Conservation (phyloP, 2,329 filamentous ascomycete genomes). For the Echinosphaeria canescens region DNA sequence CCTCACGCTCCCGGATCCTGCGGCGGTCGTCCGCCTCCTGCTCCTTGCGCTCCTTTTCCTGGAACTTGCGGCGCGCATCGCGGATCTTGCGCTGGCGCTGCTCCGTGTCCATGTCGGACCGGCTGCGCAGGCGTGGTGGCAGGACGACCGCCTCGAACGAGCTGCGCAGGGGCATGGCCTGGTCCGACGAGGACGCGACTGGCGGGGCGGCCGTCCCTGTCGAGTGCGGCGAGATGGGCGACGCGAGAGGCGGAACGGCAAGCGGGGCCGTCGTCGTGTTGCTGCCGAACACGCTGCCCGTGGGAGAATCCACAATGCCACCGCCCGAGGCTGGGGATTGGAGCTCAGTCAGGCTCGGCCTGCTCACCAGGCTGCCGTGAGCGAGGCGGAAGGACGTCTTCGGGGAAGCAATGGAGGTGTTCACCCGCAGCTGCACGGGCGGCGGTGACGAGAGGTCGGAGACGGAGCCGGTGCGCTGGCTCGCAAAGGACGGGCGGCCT, state of each 20-base stretch:
- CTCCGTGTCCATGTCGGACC: conserved; percentile 33
- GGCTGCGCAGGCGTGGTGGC: conserved; percentile 29
- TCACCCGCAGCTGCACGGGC: conserved; percentile 14
- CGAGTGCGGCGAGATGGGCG: conserved; percentile 2
- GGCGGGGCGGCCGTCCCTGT: conserved; percentile 5
- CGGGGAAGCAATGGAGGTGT: conserved; percentile 11
- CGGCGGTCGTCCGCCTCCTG: conserved; percentile 39
- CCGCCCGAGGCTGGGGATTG: too few species aligned
- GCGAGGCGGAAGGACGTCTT: conserved; percentile 15
- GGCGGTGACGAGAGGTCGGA: conserved; percentile 13
- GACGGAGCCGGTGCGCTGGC: conserved; percentile 16
- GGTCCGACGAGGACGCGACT: conserved; percentile 13
- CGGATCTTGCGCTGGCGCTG: conserved; percentile 33
- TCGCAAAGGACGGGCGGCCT: conserved; percentile 15
- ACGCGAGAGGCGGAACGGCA: conserved; percentile 3
- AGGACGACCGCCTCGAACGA: conserved; percentile 35
- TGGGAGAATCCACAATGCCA: conserved; percentile 2
- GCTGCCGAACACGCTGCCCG: conserved; percentile 5
- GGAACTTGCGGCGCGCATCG: conserved; percentile 38
- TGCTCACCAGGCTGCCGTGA: conserved; percentile 11
- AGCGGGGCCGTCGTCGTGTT: conserved; percentile 7
- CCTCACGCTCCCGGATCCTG: conserved; percentile 33
- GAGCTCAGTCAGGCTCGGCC: too few species aligned
- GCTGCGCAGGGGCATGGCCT: conserved; percentile 31
- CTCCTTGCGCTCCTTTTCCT: conserved; percentile 37